Conservation (phyloP, 345 rosid genomes). For the Populus nigra region DNA sequence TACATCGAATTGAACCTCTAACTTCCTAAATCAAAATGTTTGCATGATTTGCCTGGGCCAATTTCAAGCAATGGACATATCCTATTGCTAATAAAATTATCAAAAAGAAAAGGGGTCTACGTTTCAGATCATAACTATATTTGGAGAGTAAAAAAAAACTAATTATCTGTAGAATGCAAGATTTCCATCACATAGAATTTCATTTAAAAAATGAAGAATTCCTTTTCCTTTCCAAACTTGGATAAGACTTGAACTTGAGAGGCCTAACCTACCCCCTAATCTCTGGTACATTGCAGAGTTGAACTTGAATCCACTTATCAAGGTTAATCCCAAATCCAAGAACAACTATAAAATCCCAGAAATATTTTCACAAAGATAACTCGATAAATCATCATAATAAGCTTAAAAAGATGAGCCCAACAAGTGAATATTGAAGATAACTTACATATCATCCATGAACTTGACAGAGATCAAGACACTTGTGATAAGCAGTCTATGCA, state of each 20-base stretch:
- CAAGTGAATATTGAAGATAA: conserved; percentile 1
- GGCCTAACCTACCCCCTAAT: neutral
- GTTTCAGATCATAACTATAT: neutral
- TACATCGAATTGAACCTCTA: neutral
- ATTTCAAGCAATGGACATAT: neutral
- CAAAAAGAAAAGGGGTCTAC: neutral
- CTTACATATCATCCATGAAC: conserved; percentile 86
- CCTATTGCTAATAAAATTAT: neutral
- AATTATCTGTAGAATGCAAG: neutral
- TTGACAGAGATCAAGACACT: conserved; percentile 75
- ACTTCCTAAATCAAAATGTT: no score
- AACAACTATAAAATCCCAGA: no score
- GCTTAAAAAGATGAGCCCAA: neutral
- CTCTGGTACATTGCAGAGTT: neutral
- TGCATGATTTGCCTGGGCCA: neutral
- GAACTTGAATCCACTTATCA: neutral
- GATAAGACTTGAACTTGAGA: neutral
- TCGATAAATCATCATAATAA: neutral
- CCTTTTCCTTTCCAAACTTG: neutral
- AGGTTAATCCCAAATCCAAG: neutral
- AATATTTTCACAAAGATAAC: neutral
- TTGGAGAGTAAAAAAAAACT: no score
- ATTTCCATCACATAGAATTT: neutral
- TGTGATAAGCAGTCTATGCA: conserved; percentile 65
- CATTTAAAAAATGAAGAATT: neutral